These are phyloP conservation scores for Plasmodium sp. DNA, from an alignment of 169 alveolate genomes.

Conservation along the genomic window DNA sequence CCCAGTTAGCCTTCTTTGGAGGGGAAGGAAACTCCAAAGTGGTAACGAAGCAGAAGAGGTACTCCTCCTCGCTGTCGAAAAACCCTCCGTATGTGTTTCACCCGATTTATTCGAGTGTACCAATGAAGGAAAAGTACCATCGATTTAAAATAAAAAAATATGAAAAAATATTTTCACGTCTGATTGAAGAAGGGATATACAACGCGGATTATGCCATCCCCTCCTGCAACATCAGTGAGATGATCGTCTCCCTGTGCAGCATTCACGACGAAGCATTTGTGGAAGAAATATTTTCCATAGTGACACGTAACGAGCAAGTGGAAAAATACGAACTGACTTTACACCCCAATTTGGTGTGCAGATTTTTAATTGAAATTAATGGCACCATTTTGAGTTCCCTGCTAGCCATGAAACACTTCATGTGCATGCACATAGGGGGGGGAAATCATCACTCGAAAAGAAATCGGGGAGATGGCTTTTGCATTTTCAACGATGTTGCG, in stretches of 20 bases:
- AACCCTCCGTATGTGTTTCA: conserved; percentile 68
- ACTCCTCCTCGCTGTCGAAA: neutral
- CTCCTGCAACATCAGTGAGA: conserved; percentile 3
- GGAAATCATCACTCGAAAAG: conserved; percentile 75
- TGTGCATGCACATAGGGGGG: conserved; percentile 71
- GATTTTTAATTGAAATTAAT: conserved; percentile 52
- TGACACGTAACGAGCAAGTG: conserved; percentile 12
- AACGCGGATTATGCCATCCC: conserved; percentile 26
- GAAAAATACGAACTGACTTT: conserved; percentile 7
- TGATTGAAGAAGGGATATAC: conserved; percentile 11
- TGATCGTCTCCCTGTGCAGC: neutral
- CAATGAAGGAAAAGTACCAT: conserved; percentile 6
- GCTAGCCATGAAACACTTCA: conserved; percentile 16
- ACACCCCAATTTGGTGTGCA: conserved; percentile 10
- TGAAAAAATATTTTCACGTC: conserved; percentile 30
- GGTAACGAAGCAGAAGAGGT: conserved; percentile 1
- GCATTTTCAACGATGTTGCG: conserved; percentile 74
- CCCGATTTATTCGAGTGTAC: conserved; percentile 35
- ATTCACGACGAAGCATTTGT: conserved; percentile 1
- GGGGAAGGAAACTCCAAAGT: neutral
- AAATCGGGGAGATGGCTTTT: conserved; percentile 67
- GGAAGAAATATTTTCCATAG: conserved; percentile 17
- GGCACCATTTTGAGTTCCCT: conserved; percentile 31
- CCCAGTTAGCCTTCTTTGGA: neutral
- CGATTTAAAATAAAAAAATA: conserved; percentile 58